These are phyloP conservation scores for Botrytis fabae DNA, from an alignment of 2,329 filamentous ascomycete genomes.

Conservation along the genomic window DNA sequence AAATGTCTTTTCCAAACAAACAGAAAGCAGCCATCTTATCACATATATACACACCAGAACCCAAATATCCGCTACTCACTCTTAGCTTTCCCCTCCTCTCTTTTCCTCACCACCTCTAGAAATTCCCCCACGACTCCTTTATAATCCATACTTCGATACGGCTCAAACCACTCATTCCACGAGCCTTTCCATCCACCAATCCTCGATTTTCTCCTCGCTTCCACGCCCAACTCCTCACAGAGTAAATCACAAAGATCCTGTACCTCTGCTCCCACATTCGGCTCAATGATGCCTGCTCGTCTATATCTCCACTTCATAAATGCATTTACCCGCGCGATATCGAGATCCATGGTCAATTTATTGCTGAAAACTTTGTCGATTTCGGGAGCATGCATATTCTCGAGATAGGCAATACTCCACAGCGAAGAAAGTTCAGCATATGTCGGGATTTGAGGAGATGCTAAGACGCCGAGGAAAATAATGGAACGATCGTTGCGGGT, in stretches of 20 bases:
- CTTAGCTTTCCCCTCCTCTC: background rate
- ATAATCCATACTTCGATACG: conserved; percentile 25
- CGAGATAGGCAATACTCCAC: conserved; percentile 24
- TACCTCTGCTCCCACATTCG: conserved; percentile 23
- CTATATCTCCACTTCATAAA: conserved; percentile 22
- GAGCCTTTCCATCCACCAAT: conserved; percentile 10
- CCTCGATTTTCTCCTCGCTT: conserved; percentile 14
- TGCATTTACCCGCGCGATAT: conserved; percentile 3
- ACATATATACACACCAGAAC: too few relatives aligned
- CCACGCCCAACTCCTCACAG: conserved; percentile 18
- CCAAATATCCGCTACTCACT: background rate
- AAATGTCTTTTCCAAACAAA: background rate
- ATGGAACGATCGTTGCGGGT: conserved; percentile 40
- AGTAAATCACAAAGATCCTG: conserved; percentile 25
- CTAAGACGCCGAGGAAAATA: conserved; percentile 37
- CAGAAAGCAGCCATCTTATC: accelerated
- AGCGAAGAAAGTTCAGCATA: conserved; percentile 24
- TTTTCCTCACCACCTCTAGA: conserved; percentile 11
- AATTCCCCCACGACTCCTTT: conserved; percentile 24
- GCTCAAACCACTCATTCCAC: conserved; percentile 25
- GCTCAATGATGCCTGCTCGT: conserved; percentile 11
- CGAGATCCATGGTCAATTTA: conserved; percentile 16
- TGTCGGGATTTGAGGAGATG: conserved; percentile 20
- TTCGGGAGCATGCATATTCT: conserved; percentile 20
- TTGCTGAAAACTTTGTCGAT: background rate